A percentile compares a stretch with the other conserved stretches of the same genome.
phyloP scores from a whole-genome alignment of 345 rosid species.

The Populus pruinosa region DNA sequence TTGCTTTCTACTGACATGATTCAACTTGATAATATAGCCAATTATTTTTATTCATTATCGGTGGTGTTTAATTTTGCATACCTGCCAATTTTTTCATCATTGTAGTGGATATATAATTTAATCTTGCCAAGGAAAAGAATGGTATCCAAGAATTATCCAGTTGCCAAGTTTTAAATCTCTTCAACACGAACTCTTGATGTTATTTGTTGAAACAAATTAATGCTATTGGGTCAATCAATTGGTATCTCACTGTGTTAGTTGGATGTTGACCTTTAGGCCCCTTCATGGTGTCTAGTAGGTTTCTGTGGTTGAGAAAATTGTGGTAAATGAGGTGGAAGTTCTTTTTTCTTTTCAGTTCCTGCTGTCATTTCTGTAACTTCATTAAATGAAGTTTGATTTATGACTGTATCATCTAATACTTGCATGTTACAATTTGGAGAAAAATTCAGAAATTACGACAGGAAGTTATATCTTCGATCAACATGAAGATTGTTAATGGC shows the following conservation, averaged over 20 bases:
- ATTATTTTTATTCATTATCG: no score
- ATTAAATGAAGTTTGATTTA: background rate
- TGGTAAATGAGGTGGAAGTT: background rate
- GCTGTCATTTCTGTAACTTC: no score
- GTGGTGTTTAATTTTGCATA: no score
- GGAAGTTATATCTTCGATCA: slow-evolving; percentile 41
- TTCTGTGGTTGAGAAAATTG: background rate
- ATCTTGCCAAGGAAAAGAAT: no score
- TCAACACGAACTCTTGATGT: no score
- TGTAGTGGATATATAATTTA: no score
- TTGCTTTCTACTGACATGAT: background rate
- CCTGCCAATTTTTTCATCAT: no score
- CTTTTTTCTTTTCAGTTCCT: background rate
- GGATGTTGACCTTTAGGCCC: background rate
- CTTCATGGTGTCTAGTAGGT: slow-evolving; percentile 2
- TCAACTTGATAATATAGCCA: background rate
- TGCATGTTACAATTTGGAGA: background rate
- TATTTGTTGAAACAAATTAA: no score
- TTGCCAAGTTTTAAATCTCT: no score
- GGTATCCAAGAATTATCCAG: no score
- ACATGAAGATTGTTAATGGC: slow-evolving; percentile 56
- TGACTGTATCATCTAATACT: slow-evolving; percentile 8
- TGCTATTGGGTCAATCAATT: no score
- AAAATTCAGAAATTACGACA: slow-evolving; percentile 50
- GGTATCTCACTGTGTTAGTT: background rate